Percentiles rank a stretch among this genome's conserved stretches.
Conservation (phyloP, 1,284 basidiomycete genomes). For the Puccinia horiana region DNA sequence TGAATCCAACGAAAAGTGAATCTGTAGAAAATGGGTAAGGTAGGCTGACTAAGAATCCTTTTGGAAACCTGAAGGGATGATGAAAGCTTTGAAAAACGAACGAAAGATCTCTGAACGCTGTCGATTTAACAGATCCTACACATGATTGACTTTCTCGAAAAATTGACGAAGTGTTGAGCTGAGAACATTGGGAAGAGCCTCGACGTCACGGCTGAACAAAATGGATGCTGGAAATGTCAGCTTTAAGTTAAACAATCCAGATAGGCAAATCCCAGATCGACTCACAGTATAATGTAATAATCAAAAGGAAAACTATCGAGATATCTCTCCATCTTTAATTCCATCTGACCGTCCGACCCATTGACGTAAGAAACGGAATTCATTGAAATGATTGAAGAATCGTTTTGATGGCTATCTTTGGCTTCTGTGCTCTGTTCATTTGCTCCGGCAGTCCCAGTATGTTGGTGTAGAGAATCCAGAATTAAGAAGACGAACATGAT, state of each 20-base stretch:
- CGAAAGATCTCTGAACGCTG: background rate
- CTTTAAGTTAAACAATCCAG: background rate
- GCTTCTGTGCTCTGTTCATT: background rate
- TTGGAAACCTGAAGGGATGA: no score
- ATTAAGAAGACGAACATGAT: constrained; percentile 97
- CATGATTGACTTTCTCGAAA: constrained; percentile 57
- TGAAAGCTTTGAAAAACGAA: background rate
- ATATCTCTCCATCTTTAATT: constrained; percentile 85
- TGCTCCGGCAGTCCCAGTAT: background rate
- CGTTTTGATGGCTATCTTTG: constrained; percentile 23
- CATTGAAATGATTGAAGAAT: constrained; percentile 75
- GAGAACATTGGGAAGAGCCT: constrained; percentile 86
- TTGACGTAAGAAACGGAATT: constrained; percentile 84
- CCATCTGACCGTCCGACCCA: constrained; percentile 75
- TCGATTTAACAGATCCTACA: background rate
- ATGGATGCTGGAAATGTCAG: background rate
- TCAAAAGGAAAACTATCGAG: constrained; percentile 97
- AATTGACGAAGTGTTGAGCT: constrained; percentile 88
- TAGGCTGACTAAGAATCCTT: no score
- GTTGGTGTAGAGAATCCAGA: constrained; percentile 74
- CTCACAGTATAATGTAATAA: constrained; percentile 86
- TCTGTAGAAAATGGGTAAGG: no score
- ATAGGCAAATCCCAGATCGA: background rate
- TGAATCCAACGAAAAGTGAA: no score
- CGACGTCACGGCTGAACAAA: constrained; percentile 66